phyloP scores from a whole-genome alignment of 164 flowering plant genomes.

The Chimonanthus salicifolius region DNA sequence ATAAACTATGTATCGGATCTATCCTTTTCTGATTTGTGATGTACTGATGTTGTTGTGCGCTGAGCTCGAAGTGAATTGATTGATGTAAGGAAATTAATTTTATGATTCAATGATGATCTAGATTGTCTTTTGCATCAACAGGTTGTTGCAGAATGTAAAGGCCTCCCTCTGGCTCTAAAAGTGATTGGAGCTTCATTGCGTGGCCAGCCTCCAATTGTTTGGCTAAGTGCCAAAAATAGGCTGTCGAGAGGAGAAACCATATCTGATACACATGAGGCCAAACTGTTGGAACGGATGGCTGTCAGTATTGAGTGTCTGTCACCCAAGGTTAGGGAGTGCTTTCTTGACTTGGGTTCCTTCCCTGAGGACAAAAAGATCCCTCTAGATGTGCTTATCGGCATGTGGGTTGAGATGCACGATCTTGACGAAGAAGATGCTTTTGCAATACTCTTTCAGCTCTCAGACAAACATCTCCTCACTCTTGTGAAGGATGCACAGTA shows the following conservation, averaged over 20 bases:
- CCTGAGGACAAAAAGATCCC: conserved; percentile 53
- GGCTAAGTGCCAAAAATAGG: conserved; percentile 58
- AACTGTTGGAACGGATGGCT: conserved; percentile 59
- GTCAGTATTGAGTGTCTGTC: conserved; percentile 38
- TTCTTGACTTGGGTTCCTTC: conserved; percentile 46
- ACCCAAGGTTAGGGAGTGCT: conserved; percentile 52
- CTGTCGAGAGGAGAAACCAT: conserved; percentile 50
- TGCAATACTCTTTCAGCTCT: conserved; percentile 8
- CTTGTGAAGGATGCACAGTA: conserved; percentile 44
- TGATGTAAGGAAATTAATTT: too few relatives aligned
- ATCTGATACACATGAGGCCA: conserved; percentile 50
- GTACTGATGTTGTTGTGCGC: too few relatives aligned
- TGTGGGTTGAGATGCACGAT: conserved; percentile 32
- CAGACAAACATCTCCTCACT: conserved; percentile 19
- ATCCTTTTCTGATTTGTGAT: too few relatives aligned
- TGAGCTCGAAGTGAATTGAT: too few relatives aligned
- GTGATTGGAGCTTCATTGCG: conserved; percentile 77
- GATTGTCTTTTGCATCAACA: conserved; percentile 9
- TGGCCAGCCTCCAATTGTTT: conserved; percentile 47
- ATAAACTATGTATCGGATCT: too few relatives aligned
- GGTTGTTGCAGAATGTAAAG: conserved; percentile 70
- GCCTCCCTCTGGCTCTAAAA: conserved; percentile 79
- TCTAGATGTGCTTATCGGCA: conserved; percentile 38
- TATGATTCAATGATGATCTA: too few relatives aligned
- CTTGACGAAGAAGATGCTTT: conserved; percentile 15